phyloP scores from a whole-genome alignment of 2,329 filamentous ascomycete genomes.

The Ceratocystis diversiconidia region DNA sequence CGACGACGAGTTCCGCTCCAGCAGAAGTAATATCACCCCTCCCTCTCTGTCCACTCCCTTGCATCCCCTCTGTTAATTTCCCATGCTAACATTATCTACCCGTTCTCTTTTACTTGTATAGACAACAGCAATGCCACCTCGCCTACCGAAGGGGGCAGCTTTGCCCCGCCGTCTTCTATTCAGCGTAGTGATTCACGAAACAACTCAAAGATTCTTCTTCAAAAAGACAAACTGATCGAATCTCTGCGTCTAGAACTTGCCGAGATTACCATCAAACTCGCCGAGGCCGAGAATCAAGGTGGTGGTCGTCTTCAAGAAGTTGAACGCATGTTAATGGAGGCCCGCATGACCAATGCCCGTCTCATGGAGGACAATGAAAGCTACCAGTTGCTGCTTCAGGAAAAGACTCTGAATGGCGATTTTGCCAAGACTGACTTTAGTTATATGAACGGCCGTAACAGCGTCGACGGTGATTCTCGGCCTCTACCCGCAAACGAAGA shows the following conservation, averaged over 20 bases:
- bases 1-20: constrained; percentile 26
- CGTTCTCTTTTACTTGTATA: constrained; percentile 20
- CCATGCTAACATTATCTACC: neutral
- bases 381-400: constrained; percentile 85
- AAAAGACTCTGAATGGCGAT: constrained; percentile 90
- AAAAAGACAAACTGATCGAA: constrained; percentile 95
- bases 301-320: constrained; percentile 77
- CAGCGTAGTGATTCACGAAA: constrained; percentile 80
- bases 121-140: constrained; percentile 36
- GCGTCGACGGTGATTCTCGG: constrained; percentile 25
- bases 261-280: constrained; percentile 86
- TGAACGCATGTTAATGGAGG: constrained; percentile 80
- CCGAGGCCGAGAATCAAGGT: constrained; percentile 85
- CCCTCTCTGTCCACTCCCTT: neutral
- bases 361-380: constrained; percentile 98
- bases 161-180: constrained; percentile 72
- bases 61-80: neutral
- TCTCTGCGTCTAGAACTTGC: constrained; percentile 81
- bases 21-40: constrained; percentile 13
- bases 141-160: constrained; percentile 58
- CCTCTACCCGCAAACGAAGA: constrained; percentile 37
- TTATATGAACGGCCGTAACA: constrained; percentile 30
- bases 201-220: constrained; percentile 76
- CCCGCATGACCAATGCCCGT: constrained; percentile 86
- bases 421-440: constrained; percentile 73